Evolutionary conservation across 1,284 basidiomycete genomes (phyloP), one percentile per base, ranked within the genome.

Genomic region (Rhodotorula glutinis): DNA sequence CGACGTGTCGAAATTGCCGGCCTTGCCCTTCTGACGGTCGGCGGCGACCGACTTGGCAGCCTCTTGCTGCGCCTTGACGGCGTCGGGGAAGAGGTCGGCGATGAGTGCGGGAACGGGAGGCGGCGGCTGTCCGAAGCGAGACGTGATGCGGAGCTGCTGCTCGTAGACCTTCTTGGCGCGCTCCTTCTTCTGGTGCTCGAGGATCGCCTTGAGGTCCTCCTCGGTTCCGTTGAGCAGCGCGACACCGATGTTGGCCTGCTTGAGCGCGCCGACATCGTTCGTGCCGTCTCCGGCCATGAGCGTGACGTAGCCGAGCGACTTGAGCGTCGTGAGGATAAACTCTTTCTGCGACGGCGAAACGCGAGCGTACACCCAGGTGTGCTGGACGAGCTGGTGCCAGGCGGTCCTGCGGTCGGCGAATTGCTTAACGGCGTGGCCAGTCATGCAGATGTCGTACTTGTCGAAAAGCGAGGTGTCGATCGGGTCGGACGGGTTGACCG

Each of bases 201-300:
- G 91, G 72, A 97, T 97, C 78, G 89, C 91, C 79, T 91, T 86
- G 43, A 97, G 81, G 76, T 96, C 94, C 73, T 94, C 93, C 0
- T 86, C 84, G 0, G 92, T 90, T 0, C 93, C 93, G 76, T 96
- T 92, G 54, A 97, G 82, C 3, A 97, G 82, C 1, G 93, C 93
- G 25, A 97, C 90, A 71, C 93, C 93, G 65, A 97, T 88, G 78
- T 97, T 91, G 0, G 94, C 93, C 77, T 95, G 91, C 79, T 97
- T 97, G 60, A 97, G 85, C 4, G 94, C 93, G 41, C 94, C 93
- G 56, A 97, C 93, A 74, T 97, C 93, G 78, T 97, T 97, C 23
- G 93, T 97, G 47, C 94, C 94, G 77, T 97, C 94, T 66, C 93
- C 93, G 17, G 92, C 93, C 93, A 97, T 97, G 62, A 97, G 83